Conservation (phyloP, 2,329 filamentous ascomycete genomes). For the Hypomyces perniciosus region DNA sequence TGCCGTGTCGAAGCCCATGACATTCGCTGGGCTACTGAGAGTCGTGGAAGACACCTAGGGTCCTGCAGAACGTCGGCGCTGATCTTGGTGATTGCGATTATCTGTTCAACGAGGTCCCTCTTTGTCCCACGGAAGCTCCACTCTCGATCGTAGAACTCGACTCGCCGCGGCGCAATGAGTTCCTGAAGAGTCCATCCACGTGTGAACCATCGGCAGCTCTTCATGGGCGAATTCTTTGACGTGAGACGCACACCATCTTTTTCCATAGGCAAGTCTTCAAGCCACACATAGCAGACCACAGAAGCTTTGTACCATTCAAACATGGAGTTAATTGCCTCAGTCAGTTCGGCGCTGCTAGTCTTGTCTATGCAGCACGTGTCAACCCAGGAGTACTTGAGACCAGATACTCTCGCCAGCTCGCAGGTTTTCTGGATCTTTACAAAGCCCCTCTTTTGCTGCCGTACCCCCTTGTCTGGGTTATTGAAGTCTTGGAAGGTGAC, state of each 20-base stretch:
- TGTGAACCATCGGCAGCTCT: conserved; percentile 18
- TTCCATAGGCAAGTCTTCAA: not conserved
- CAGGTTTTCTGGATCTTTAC: conserved; percentile 1
- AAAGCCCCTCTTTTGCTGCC: not conserved
- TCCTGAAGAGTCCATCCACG: conserved; percentile 19
- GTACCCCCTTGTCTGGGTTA: not conserved
- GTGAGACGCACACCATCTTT: not conserved
- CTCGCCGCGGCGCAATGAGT: conserved; percentile 21
- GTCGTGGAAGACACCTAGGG: not conserved
- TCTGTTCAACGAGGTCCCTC: not conserved
- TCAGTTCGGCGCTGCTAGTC: conserved; percentile 9
- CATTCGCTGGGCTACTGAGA: conserved; percentile 16
- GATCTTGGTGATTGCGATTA: not conserved
- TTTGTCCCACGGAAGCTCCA: conserved; percentile 14
- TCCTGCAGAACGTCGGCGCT: not conserved
- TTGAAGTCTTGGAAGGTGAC: conserved; percentile 8
- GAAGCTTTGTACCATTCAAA: conserved; percentile 10
- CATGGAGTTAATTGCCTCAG: conserved; percentile 14
- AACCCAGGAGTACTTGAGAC: conserved; percentile 11
- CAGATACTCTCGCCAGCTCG: not conserved
- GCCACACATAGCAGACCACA: not conserved
- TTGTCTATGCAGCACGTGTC: conserved; percentile 17
- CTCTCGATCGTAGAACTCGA: conserved; percentile 23
- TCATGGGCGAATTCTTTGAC: conserved; percentile 1
- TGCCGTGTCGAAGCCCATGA: conserved; percentile 17